Conservation (phyloP, 225 moss, liverwort and hornwort genomes). For the Thuidium tamariscinum region DNA sequence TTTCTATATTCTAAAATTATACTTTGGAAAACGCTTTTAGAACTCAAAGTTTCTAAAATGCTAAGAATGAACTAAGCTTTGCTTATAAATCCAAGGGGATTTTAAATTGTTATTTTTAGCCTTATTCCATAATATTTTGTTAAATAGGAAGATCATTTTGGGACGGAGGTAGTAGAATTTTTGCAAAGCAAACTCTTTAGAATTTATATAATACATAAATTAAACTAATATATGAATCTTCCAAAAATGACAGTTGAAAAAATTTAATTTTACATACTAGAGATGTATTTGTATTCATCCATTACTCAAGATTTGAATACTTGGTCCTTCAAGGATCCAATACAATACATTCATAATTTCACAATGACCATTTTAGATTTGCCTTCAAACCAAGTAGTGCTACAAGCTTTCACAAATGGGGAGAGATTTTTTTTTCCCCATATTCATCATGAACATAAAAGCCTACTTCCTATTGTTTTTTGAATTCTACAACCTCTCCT, state of each 20-base stretch:
- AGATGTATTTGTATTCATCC: not conserved
- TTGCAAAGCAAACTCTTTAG: too few species aligned
- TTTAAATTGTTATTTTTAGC: too few species aligned
- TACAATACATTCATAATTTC: not conserved
- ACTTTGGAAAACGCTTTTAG: too few species aligned
- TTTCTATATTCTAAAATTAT: too few species aligned
- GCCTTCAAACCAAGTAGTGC: not conserved
- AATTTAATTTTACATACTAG: not conserved
- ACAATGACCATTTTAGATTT: not conserved
- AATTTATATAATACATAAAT: too few species aligned
- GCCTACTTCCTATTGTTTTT: not conserved
- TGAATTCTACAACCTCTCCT: fast-evolving
- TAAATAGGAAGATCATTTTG: too few species aligned
- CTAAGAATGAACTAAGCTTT: too few species aligned
- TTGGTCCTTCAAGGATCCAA: not conserved
- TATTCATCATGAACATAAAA: not conserved
- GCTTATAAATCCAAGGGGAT: too few species aligned
- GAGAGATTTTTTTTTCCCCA: not conserved
- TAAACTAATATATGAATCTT: not conserved
- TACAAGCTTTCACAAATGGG: not conserved
- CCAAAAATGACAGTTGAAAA: not conserved
- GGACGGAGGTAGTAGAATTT: too few species aligned
- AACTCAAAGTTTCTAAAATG: too few species aligned
- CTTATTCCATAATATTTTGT: too few species aligned
- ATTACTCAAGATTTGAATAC: not conserved